Base-by-base conservation (phyloP, 108 stramenopile species). In the Cyclotella sp. region DNA sequence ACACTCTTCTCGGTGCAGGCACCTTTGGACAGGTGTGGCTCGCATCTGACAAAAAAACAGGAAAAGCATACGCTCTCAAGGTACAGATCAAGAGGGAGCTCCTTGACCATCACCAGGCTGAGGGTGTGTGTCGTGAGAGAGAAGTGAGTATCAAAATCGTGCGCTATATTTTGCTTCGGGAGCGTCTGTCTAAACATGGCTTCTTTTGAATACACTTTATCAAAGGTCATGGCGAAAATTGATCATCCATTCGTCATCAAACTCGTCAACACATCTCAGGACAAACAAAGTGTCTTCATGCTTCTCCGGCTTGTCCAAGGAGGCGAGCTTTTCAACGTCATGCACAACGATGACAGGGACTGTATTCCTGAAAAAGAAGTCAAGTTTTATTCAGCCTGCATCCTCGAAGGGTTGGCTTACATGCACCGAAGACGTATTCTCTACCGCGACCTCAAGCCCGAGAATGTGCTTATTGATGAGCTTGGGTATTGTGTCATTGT, bases 1-100 rank as follows among this genome's bases (percentile, higher is more conserved):
- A 95, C 75, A 77, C 91, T 52, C 96, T 96, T 71, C 81, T 99
- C 9, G 99, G 99, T 51, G 97, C 97, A 28, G 99, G 99, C 10
- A 98, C 98, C 0, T 99, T 99, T 77, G 99, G 99, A n/a, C 94
- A 97, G 66, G 99, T 99, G 10, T 97, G 96, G 97, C 90, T 99
- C 22, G 98, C 98, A 3, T 94, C 93, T 75, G 93, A 98, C 85
- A 93, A 89, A 70, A 86, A 82, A 63, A 85, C 90, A 0, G 84
- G 90, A 15, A 77, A 68, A 15, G 86, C 92, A 10, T 98, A 95
- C 55, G 97, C 97, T 52, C 86, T 98, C 66, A 98, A 98, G 63
- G 91, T 95, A 70, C 81, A 94, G 76, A 88, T 76, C 67, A 98
- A 98, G 82, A 84, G 96, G 30, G 95, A 98, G 73, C 97, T 98